Conservation (phyloP, 352 stramenopile species). For the Globisporangium emineosum region DNA sequence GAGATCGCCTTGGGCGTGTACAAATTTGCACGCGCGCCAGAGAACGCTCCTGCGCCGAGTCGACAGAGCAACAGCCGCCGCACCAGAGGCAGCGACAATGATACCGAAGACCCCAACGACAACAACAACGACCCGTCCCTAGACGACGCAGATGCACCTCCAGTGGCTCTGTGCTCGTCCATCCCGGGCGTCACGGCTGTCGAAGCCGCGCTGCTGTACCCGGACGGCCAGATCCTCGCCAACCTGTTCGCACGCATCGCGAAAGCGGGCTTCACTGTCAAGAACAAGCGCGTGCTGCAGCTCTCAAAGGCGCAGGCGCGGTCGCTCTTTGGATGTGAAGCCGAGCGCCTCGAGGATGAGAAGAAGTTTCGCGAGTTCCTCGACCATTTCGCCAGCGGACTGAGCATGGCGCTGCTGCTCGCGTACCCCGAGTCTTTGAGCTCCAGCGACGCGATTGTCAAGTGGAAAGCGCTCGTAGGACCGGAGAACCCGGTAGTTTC, state of each 20-base stretch:
- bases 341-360: slow-evolving; percentile 21
- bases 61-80: not conserved
- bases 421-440: slow-evolving; percentile 14
- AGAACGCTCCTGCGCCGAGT: not conserved
- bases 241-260: slow-evolving; percentile 39
- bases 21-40: slow-evolving; percentile 20
- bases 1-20: slow-evolving; percentile 62
- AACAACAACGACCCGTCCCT: not conserved
- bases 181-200: slow-evolving; percentile 35
- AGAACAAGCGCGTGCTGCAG: slow-evolving; percentile 29
- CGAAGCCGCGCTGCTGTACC: slow-evolving; percentile 38
- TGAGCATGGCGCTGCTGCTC: slow-evolving; percentile 65
- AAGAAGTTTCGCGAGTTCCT: slow-evolving; percentile 41
- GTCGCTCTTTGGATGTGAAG: slow-evolving; percentile 33
- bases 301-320: slow-evolving; percentile 38
- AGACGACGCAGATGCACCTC: not conserved
- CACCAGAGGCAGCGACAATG: not conserved
- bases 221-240: slow-evolving; percentile 39
- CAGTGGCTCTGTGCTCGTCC: slow-evolving; percentile 10
- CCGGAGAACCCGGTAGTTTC: slow-evolving; percentile 43
- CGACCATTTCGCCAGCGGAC: slow-evolving; percentile 50
- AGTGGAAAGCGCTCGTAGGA: slow-evolving; percentile 57
- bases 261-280: slow-evolving; percentile 55
- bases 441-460: slow-evolving; percentile 21
- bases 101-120: not conserved